Percentiles rank a stretch among this genome's conserved stretches.
phyloP scores from a whole-genome alignment of 257 asterid species.

The Primulina tabacum region DNA sequence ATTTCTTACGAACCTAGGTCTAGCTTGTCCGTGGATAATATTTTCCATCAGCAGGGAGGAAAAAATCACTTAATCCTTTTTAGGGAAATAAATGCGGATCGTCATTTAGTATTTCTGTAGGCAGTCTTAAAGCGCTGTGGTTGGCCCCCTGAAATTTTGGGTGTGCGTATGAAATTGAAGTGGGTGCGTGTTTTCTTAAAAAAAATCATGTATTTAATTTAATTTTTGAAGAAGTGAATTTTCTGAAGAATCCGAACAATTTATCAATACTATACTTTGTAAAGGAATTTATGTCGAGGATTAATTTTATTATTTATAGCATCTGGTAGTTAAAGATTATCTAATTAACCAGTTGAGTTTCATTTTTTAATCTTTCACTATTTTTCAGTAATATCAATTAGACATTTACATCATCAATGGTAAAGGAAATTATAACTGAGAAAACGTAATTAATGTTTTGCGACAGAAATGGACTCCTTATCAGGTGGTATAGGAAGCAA shows the following conservation, averaged over 20 bases:
- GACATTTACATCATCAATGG: neutral
- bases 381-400: neutral
- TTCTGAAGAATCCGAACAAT: neutral
- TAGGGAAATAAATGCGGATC: neutral
- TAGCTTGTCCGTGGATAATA: neutral
- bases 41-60: no score
- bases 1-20: neutral
- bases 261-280: neutral
- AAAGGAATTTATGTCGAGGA: neutral
- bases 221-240: neutral
- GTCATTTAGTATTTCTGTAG: neutral
- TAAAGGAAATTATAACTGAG: conserved; percentile 44
- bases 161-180: neutral
- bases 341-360: neutral
- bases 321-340: neutral
- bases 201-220: neutral
- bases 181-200: neutral
- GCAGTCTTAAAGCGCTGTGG: neutral
- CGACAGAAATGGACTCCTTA: conserved; percentile 87
- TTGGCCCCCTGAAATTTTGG: neutral
- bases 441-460: conserved; percentile 74
- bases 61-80: no score
- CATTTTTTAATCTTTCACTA: neutral
- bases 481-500: conserved; percentile 99
- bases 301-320: neutral